These are phyloP conservation scores for Dichomitus squalens DNA, from an alignment of 1,284 basidiomycete species.

Conservation along the genomic window DNA sequence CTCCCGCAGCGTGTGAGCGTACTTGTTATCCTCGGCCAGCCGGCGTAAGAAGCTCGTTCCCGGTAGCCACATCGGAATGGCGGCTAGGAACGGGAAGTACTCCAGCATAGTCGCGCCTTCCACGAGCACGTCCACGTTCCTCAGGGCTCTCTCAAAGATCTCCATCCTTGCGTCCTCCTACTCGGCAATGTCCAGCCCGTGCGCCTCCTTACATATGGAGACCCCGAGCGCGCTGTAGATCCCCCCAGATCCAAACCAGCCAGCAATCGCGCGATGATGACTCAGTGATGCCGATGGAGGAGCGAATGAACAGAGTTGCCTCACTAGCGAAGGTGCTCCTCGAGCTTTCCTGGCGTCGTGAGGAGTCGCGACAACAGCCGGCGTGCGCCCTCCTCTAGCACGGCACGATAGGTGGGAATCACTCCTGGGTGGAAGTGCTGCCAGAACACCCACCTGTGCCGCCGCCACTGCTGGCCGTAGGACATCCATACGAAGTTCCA, in stretches of 20 bases:
- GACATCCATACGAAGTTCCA: conserved; percentile 2
- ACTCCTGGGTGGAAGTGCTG: conserved; percentile 2
- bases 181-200: conserved; percentile 1
- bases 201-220: neutral
- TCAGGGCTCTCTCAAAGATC: conserved; percentile 1
- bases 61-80: conserved; percentile 4
- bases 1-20: neutral
- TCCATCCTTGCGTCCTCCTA: neutral
- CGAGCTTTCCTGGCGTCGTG: neutral
- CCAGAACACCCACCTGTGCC: conserved; percentile 1
- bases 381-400: neutral
- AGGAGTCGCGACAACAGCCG: neutral
- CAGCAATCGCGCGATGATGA: neutral
- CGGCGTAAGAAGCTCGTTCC: neutral
- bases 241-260: too few relatives aligned
- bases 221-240: neutral
- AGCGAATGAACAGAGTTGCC: neutral
- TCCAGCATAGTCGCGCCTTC: conserved; percentile 7
- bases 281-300: neutral
- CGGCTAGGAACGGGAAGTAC: conserved; percentile 15
- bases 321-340: neutral
- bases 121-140: conserved; percentile 1
- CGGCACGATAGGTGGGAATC: neutral
- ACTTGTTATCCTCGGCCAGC: neutral
- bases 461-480: conserved; percentile 3